Evolutionary conservation across 208 protist genomes (phyloP).

Genomic region (Crithidia thermophila): DNA sequence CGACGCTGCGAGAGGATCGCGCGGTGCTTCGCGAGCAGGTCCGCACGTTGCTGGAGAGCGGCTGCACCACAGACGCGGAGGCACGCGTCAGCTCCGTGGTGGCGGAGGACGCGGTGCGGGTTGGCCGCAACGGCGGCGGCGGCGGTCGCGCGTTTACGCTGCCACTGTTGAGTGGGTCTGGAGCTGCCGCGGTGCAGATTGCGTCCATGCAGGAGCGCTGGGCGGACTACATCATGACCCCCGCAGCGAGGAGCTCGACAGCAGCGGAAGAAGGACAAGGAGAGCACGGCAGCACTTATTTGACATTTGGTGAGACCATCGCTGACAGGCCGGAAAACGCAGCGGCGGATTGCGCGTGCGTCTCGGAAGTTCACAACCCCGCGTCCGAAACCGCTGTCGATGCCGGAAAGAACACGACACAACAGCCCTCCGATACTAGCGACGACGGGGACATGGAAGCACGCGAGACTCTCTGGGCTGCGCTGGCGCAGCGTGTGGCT

Average conservation of each 20-base stretch:
- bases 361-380: too few relatives aligned
- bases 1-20: constrained; percentile 43
- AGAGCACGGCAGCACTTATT: too few relatives aligned
- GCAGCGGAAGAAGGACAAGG: too few relatives aligned
- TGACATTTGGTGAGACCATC: background rate
- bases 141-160: constrained; percentile 25
- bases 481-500: constrained; percentile 33
- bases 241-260: background rate
- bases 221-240: constrained; percentile 11
- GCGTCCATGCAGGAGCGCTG: constrained; percentile 25
- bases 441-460: background rate
- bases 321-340: background rate
- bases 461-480: constrained; percentile 12
- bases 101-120: constrained; percentile 14
- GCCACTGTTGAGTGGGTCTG: constrained; percentile 33
- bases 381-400: too few relatives aligned
- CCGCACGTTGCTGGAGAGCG: constrained; percentile 18
- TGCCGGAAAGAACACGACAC: too few relatives aligned
- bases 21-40: constrained; percentile 30
- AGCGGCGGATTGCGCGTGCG: too few relatives aligned
- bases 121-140: constrained; percentile 18
- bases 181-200: constrained; percentile 2
- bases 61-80: constrained; percentile 11
- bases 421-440: too few relatives aligned
- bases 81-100: constrained; percentile 2